These are phyloP conservation scores for Apiotrichum porosum DNA, from an alignment of 1,284 basidiomycete species.

Conservation along the genomic window DNA sequence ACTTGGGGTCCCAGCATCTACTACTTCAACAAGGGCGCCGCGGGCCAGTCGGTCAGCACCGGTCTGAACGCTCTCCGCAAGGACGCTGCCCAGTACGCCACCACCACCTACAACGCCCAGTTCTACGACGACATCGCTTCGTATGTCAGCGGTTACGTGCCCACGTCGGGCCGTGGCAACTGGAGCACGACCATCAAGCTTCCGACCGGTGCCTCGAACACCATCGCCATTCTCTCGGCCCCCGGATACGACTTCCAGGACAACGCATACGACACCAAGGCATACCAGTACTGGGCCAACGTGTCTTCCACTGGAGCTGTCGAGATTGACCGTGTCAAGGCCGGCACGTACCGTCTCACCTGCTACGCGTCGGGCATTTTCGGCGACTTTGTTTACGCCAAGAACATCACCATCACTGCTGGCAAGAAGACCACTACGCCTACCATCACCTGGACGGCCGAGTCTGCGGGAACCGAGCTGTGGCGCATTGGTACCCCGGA, in stretches of 20 bases:
- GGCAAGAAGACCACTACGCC: conserved; percentile 11
- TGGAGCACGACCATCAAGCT: conserved; percentile 22
- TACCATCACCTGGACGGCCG: conserved; percentile 21
- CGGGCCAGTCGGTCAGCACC: not conserved
- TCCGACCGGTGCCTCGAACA: conserved; percentile 21
- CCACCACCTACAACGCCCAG: conserved; percentile 15
- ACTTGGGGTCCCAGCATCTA: conserved; percentile 34
- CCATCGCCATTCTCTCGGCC: conserved; percentile 27
- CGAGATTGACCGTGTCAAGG: conserved; percentile 28
- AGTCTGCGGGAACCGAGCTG: conserved; percentile 28
- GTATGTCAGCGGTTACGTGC: conserved; percentile 25
- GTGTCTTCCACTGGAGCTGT: conserved; percentile 21
- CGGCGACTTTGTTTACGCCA: conserved; percentile 28
- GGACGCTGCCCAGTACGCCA: conserved; percentile 21
- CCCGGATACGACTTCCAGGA: conserved; percentile 34
- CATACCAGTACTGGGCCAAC: conserved; percentile 38
- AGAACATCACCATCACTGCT: conserved; percentile 24
- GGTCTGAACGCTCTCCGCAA: conserved; percentile 7
- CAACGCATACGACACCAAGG: conserved; percentile 20
- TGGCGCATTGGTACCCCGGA: conserved; percentile 36
- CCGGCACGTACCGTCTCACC: conserved; percentile 35
- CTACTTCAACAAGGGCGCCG: conserved; percentile 21
- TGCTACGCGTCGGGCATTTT: conserved; percentile 39
- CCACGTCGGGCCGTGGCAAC: conserved; percentile 22
- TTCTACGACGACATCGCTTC: conserved; percentile 37